Evolutionary conservation across 306 rosid species (phyloP).

Genomic region (Fagus crenata): DNA sequence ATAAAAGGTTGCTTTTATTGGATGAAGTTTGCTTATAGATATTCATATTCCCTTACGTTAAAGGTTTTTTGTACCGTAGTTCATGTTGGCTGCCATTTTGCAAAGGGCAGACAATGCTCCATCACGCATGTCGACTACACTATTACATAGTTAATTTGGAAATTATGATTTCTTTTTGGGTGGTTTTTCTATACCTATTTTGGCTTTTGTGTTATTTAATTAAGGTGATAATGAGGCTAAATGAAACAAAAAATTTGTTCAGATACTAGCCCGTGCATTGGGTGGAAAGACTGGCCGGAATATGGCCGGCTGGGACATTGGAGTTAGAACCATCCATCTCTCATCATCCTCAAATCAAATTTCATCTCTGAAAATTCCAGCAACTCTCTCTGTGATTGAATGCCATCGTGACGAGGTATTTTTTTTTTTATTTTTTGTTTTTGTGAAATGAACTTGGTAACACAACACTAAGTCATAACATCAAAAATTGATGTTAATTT

Average conservation of each 20-base stretch:
- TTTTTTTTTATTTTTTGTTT: background rate
- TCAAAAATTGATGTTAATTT: background rate
- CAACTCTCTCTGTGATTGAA: constrained; percentile 57
- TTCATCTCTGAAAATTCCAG: constrained; percentile 53
- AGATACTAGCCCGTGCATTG: constrained; percentile 76
- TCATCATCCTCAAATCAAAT: constrained; percentile 48
- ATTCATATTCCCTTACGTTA: background rate
- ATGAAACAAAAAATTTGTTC: background rate
- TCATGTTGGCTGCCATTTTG: background rate
- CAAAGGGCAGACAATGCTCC: no score
- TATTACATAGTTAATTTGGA: background rate
- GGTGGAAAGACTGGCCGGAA: constrained; percentile 84
- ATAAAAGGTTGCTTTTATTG: background rate
- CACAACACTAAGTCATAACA: background rate
- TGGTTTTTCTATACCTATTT: background rate
- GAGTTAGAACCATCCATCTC: constrained; percentile 55
- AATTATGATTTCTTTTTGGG: background rate
- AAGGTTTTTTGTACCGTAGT: background rate
- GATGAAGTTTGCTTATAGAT: background rate
- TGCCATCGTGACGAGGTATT: constrained; percentile 85
- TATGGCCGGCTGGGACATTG: constrained; percentile 81
- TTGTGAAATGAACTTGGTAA: background rate
- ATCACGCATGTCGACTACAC: background rate
- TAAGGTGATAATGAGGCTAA: no score
- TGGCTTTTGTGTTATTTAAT: no score